Base-by-base conservation (phyloP, 2,329 filamentous ascomycete species). In the Ceratocystis ficicola region DNA sequence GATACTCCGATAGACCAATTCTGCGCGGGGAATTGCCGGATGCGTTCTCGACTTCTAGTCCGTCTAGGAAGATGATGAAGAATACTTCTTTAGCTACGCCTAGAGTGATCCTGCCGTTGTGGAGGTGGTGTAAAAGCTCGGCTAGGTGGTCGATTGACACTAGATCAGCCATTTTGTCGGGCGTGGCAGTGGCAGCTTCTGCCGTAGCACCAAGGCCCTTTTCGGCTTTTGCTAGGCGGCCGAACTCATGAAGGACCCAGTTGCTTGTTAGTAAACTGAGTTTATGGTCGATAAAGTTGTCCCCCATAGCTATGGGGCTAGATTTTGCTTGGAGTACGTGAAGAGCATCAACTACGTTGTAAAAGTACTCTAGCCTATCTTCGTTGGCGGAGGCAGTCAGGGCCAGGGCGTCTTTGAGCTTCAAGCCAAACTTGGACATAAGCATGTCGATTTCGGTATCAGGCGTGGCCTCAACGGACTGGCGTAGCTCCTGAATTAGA, bases 321-420 rank as follows among this genome's bases (percentile, higher is more conserved):
- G 70, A 67, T 28, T 7, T 20, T 0, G 57, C 66, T 0, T 74
- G 69, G 0, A 71, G 69, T 17, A 30, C 62, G 60, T 77, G 73
- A 0, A 86, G 71, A 1, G 73, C 72, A 2, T 80, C 77, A 1
- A 89, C 78, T 0, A 90, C 83, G 30, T 83, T 80, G 72, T 88
- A 86, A 72, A 91, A 95, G 74, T 92, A 96, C 70, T 96, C 86
- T 3, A 94, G 77, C 52, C 92, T 83, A 6, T 85, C 85, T 6
- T 92, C 92, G 65, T 87, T 83, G 69, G 97, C 89, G 0, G 95
- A 78, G 6, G 83, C 81, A 60, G 92, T 80, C 44, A 99, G 78
- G 0, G 91, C 88, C 69, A 89, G 82, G 1, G 93, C 92, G 72
- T 99, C 94, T 73, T 94, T 94, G 6, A 84, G 73, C 0, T 86